phyloP scores from a whole-genome alignment of 495 filamentous ascomycete genomes.

The Cercophora samala region DNA sequence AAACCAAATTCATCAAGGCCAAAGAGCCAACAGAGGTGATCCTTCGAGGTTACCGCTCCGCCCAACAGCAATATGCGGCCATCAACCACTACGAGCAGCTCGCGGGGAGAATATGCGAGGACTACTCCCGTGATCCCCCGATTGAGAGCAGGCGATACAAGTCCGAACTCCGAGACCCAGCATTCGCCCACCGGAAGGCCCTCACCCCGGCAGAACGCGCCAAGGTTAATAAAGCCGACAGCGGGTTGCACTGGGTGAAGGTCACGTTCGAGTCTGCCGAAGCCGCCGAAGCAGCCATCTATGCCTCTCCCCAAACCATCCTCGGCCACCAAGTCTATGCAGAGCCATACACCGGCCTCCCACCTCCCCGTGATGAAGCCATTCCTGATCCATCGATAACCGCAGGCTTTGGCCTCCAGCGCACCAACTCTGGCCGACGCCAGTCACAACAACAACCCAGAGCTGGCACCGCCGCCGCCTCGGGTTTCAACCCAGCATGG shows the following conservation, averaged over 20 bases:
- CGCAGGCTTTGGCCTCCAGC: background rate
- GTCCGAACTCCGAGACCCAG: conserved; percentile 62
- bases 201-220: conserved; percentile 66
- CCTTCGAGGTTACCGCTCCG: conserved; percentile 72
- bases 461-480: conserved; percentile 5
- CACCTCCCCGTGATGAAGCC: conserved; percentile 60
- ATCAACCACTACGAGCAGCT: conserved; percentile 81
- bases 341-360: conserved; percentile 68
- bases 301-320: conserved; percentile 71
- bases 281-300: conserved; percentile 72
- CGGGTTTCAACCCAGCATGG: conserved; percentile 16
- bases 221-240: conserved; percentile 70
- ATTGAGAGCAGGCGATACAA: conserved; percentile 52
- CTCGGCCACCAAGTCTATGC: conserved; percentile 74
- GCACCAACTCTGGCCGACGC: background rate
- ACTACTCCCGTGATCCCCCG: conserved; percentile 74
- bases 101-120: conserved; percentile 78
- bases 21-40: conserved; percentile 71
- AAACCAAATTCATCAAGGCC: conserved; percentile 22
- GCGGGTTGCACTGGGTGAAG: conserved; percentile 88
- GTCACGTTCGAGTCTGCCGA: conserved; percentile 82
- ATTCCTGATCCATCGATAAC: conserved; percentile 18
- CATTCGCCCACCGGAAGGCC: conserved; percentile 53
- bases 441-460: background rate
- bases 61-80: conserved; percentile 73